phyloP scores from a whole-genome alignment of 2,329 filamentous ascomycete species.

The Lachnellula subtilissima region DNA sequence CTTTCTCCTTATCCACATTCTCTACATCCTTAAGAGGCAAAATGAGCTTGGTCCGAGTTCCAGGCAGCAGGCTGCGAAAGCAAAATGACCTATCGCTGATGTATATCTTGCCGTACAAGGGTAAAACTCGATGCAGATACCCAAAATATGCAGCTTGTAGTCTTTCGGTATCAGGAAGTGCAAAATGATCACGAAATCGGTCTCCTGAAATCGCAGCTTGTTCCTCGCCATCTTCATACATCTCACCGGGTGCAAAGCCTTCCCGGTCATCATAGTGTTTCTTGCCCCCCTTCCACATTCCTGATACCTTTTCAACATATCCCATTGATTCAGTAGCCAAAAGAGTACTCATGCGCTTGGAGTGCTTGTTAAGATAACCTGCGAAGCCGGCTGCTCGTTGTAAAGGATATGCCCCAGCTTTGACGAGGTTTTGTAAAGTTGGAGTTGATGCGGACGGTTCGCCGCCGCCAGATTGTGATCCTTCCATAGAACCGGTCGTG shows the following conservation, averaged over 20 bases:
- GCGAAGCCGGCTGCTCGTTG: constrained; percentile 80
- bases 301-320: constrained; percentile 93
- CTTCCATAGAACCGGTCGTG: constrained; percentile 24
- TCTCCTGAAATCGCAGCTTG: constrained; percentile 65
- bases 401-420: constrained; percentile 67
- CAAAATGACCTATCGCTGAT: constrained; percentile 84
- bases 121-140: constrained; percentile 83
- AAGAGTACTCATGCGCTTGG: constrained; percentile 75
- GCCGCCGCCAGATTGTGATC: constrained; percentile 15
- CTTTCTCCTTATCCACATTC: constrained; percentile 90
- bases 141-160: constrained; percentile 88
- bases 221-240: constrained; percentile 52
- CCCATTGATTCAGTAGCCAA: constrained; percentile 90
- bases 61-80: constrained; percentile 85
- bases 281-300: constrained; percentile 90
- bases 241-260: constrained; percentile 48
- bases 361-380: constrained; percentile 73
- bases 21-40: constrained; percentile 87
- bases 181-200: constrained; percentile 85
- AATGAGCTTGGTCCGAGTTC: constrained; percentile 87
- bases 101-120: constrained; percentile 95
- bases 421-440: constrained; percentile 53
- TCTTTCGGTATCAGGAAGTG: constrained; percentile 75
- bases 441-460: constrained; percentile 42
- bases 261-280: constrained; percentile 74